Evolutionary conservation across 148 eudicot species (phyloP), one percentile per base, ranked within the genome.

Genomic region (Camellia granthamiana): DNA sequence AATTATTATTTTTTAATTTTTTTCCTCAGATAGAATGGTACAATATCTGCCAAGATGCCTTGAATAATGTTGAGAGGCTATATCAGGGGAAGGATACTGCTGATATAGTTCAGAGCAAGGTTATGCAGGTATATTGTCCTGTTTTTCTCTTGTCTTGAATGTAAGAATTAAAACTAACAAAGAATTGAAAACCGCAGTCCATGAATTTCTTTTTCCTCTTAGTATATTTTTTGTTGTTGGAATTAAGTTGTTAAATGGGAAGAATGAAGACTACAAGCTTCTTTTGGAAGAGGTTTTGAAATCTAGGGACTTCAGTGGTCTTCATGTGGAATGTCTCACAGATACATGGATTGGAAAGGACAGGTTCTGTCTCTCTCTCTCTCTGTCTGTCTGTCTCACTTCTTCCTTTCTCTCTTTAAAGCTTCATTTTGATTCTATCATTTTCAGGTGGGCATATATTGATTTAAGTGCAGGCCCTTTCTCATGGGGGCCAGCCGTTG

Each of bases 401-500:
- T 30, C 41, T 5, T 21, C 43, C 42, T 62, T 60, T 56, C 70
- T 46, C 75, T 43, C 44, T 9, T 49, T 83, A 77, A 81, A 65
- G 69, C 78, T 76, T 71, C 73, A 79, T 56, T 67, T 51, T 15
- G 21, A 63, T 79, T 79, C 14, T 23, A 73, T 74, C 52, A 68
- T 64, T 77, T 56, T 83, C 81, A 94, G 98, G 92, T 95, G 98
- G 98, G 97, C 97, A 2, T 91, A 91, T 81, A 89, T 93, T 81
- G 98, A 95, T 87, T 87, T 95, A 81, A 91, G 88, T 87, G 97
- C 98, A 41, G 98, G 98, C 54, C 98, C 98, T 69, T 95, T 95
- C 86, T 85, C 97, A 60, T 95, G 98, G 98, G 98, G 98, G 30
- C 98, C 94, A 75, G 92, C 97, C 63, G 98, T 95, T 49, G 98